Conservation (phyloP, 495 filamentous ascomycete species). For the Xylaria acuta region DNA sequence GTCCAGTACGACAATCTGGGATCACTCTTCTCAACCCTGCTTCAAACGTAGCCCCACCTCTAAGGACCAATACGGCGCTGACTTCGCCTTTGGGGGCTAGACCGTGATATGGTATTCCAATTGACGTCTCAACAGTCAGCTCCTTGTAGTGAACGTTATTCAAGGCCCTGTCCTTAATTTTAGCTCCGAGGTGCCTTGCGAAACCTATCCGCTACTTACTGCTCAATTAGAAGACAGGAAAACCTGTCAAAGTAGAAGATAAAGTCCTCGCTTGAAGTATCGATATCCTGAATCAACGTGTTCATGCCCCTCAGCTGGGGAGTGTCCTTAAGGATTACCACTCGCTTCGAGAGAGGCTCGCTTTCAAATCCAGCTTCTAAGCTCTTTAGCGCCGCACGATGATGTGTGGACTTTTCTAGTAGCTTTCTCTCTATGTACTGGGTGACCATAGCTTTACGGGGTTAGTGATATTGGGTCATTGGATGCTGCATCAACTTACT, state of each 20-base stretch:
- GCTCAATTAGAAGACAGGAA: conserved; percentile 81
- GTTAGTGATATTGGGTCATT: conserved; percentile 30
- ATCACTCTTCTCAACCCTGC: conserved; percentile 86
- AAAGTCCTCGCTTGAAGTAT: conserved; percentile 85
- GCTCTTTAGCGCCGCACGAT: conserved; percentile 75
- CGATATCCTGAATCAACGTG: conserved; percentile 84
- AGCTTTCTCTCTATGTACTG: conserved; percentile 87
- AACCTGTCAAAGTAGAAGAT: conserved; percentile 96
- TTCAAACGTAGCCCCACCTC: conserved; percentile 86
- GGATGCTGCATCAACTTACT: conserved; percentile 52
- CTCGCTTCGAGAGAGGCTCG: conserved; percentile 73
- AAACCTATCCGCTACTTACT: conserved; percentile 51
- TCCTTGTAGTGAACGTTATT: conserved; percentile 72
- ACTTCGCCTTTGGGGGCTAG: conserved; percentile 69
- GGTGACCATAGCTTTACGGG: conserved; percentile 78
- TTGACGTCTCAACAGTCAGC: conserved; percentile 69
- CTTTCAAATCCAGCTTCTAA: conserved; percentile 72
- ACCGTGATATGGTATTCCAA: conserved; percentile 69
- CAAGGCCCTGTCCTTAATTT: conserved; percentile 61
- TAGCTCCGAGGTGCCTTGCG: not conserved
- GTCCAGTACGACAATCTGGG: conserved; percentile 88
- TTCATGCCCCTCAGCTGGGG: conserved; percentile 85
- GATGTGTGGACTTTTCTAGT: conserved; percentile 80
- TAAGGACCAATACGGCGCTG: conserved; percentile 85
- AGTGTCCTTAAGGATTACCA: conserved; percentile 73